A percentile compares a stretch with the other conserved stretches of the same genome.
These are phyloP conservation scores for Populus hybrid DNA, from an alignment of 441 rosid species.

Conservation along the genomic window DNA sequence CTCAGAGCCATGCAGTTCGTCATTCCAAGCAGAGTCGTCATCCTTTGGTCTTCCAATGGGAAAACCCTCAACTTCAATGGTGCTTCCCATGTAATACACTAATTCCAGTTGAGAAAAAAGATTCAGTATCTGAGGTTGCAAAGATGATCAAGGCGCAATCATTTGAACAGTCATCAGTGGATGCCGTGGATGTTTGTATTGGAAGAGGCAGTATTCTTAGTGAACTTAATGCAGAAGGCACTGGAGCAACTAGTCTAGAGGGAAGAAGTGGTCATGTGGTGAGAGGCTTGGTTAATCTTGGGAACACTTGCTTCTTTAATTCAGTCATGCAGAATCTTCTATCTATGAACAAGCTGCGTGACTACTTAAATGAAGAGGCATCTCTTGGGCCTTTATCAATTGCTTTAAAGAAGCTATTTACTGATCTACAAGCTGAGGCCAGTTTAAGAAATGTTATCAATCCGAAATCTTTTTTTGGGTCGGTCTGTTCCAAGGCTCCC, in stretches of 20 bases:
- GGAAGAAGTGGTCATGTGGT: conserved; percentile 51
- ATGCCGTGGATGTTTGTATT: conserved; percentile 55
- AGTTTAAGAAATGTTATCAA: conserved; percentile 61
- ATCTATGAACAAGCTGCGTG: conserved; percentile 53
- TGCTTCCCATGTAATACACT: conserved; percentile 66
- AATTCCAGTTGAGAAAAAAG: conserved; percentile 67
- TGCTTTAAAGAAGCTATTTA: conserved; percentile 66
- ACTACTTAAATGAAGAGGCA: conserved; percentile 46
- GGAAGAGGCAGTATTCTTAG: conserved; percentile 55
- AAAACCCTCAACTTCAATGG: conserved; percentile 79
- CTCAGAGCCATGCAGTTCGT: conserved; percentile 70
- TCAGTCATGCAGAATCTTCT: conserved; percentile 91
- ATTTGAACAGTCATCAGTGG: conserved; percentile 32
- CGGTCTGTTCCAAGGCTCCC: conserved; percentile 71
- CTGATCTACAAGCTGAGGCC: conserved; percentile 60
- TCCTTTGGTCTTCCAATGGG: conserved; percentile 70
- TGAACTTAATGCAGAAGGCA: conserved; percentile 39
- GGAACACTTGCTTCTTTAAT: conserved; percentile 95
- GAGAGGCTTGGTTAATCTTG: conserved; percentile 84
- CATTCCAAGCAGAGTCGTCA: conserved; percentile 70
- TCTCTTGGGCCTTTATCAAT: conserved; percentile 54
- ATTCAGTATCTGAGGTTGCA: conserved; percentile 44
- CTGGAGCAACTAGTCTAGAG: conserved; percentile 32
- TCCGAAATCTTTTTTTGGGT: conserved; percentile 66
- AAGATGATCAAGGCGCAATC: conserved; percentile 57